These are phyloP conservation scores for Cystobasidiaceae sp. DNA, from an alignment of 1,284 basidiomycete genomes.

Conservation along the genomic window DNA sequence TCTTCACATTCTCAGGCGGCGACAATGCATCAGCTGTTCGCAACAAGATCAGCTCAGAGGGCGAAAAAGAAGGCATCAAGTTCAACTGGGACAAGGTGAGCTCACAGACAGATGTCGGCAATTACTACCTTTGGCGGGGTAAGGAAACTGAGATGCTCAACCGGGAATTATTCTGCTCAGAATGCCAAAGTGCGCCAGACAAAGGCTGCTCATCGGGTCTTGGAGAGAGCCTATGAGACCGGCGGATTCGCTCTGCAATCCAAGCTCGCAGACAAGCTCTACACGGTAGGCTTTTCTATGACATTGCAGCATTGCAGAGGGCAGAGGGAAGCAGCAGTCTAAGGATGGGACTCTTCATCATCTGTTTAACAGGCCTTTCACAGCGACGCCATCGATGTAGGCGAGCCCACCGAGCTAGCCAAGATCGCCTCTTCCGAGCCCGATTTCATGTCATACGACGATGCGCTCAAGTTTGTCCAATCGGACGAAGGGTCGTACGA, in stretches of 20 bases:
- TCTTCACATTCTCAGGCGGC: neutral
- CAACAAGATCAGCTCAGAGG: slow-evolving; percentile 19
- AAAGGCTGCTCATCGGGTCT: slow-evolving; percentile 16
- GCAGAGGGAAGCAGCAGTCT: too few species aligned
- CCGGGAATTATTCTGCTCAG: neutral
- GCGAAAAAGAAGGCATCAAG: slow-evolving; percentile 23
- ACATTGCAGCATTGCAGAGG: too few species aligned
- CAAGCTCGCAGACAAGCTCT: slow-evolving; percentile 17
- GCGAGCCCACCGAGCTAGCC: slow-evolving; percentile 16
- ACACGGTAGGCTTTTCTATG: neutral
- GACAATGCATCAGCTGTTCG: slow-evolving; percentile 21
- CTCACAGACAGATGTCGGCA: neutral
- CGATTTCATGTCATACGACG: slow-evolving; percentile 3
- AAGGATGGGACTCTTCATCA: too few species aligned
- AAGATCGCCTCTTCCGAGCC: neutral
- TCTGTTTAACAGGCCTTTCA: slow-evolving; percentile 23
- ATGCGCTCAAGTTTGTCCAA: slow-evolving; percentile 17
- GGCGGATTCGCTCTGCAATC: slow-evolving; percentile 24
- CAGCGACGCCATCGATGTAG: slow-evolving; percentile 22
- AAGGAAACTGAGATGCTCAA: neutral
- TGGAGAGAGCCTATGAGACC: slow-evolving; percentile 27
- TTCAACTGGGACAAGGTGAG: slow-evolving; percentile 30
- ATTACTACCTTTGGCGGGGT: too few species aligned
- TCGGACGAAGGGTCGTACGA: slow-evolving; percentile 25
- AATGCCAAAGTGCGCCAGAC: slow-evolving; percentile 22